Base-by-base conservation (phyloP, 2,329 filamentous ascomycete genomes). In the Fusarium austroafricanum region DNA sequence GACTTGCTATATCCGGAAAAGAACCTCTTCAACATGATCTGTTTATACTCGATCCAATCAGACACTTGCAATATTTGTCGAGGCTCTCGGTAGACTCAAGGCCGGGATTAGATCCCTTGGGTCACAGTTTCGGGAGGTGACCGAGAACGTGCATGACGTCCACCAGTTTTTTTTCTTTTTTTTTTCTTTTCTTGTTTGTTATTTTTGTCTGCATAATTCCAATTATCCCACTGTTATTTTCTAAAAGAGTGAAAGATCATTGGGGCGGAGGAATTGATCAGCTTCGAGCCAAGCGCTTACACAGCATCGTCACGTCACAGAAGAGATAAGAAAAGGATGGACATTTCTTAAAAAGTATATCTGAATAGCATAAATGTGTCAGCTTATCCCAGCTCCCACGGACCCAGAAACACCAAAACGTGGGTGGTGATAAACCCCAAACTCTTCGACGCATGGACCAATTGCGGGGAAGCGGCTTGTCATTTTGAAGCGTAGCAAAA, bases 121-220 rank as follows among this genome's bases (percentile, higher is more conserved):
- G 58, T 68, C 59, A 43, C 53, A 67, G 58, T 60, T 62, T 68
- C 65, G 65, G 65, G 60, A 69, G 65, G 51, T 65, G 65, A 56
- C 65, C 65, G 65, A 68, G 61, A 56, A 58, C 51, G 43, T 66
- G 65, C 55, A 57, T 66, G 60, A 66, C 47, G 29, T 46, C 31
- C 31, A 62, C 28, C 18, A 23, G 23, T 26, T 26, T n/a, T n/a
- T n/a, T n/a, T n/a, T n/a, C 23, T 26, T 26, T 33, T 62, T 47
- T 31, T 50, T 31, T 31, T 55, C 28, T 56, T 12, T 18, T 14
- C 18, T 26, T 44, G 17, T 28, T 29, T 37, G 26, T 54, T 61
- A 42, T 37, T 64, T 54, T 45, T 51, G 39, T 59, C 45, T 37
- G 26, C 20, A 20, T n/a, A 43, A 33, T 58, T 44, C 28, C 21